Percentiles rank a stretch among this genome's conserved stretches.
These are phyloP conservation scores for Ulota crispa DNA, from an alignment of 225 moss, liverwort and hornwort genomes.

Conservation along the genomic window DNA sequence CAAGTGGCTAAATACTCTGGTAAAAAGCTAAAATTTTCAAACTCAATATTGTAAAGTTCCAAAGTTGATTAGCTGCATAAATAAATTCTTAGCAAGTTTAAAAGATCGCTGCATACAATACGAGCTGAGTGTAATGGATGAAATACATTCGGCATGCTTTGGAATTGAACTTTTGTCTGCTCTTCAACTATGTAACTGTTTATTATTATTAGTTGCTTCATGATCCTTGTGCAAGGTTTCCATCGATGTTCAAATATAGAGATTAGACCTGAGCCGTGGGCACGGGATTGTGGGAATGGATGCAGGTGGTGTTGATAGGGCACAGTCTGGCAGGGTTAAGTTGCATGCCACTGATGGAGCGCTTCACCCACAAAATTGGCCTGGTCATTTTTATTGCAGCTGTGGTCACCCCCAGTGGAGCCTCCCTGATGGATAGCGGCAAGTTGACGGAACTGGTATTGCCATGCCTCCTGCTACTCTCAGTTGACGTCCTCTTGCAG, in stretches of 20 bases:
- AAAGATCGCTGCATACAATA: too few relatives aligned
- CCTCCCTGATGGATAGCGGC: neutral
- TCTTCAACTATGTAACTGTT: too few relatives aligned
- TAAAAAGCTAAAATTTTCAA: too few relatives aligned
- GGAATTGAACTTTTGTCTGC: too few relatives aligned
- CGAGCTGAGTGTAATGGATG: too few relatives aligned
- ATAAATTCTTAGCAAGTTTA: too few relatives aligned
- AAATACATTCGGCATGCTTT: too few relatives aligned
- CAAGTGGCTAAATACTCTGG: too few relatives aligned
- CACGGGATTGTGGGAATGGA: neutral
- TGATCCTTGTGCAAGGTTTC: too few relatives aligned
- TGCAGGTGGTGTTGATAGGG: conserved; percentile 34
- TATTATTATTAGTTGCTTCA: too few relatives aligned
- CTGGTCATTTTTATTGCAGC: conserved; percentile 10
- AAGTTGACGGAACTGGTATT: neutral
- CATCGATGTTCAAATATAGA: neutral
- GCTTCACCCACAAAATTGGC: conserved; percentile 21
- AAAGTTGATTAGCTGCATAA: too few relatives aligned
- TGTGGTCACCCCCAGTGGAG: neutral
- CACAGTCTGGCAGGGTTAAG: conserved; percentile 32
- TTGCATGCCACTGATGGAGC: conserved; percentile 18
- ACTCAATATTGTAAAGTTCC: too few relatives aligned
- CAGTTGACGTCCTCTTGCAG: neutral
- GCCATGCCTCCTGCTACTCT: neutral
- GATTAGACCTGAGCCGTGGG: neutral